phyloP scores from a whole-genome alignment of 495 filamentous ascomycete species.

The Clohesyomyces aquaticus region DNA sequence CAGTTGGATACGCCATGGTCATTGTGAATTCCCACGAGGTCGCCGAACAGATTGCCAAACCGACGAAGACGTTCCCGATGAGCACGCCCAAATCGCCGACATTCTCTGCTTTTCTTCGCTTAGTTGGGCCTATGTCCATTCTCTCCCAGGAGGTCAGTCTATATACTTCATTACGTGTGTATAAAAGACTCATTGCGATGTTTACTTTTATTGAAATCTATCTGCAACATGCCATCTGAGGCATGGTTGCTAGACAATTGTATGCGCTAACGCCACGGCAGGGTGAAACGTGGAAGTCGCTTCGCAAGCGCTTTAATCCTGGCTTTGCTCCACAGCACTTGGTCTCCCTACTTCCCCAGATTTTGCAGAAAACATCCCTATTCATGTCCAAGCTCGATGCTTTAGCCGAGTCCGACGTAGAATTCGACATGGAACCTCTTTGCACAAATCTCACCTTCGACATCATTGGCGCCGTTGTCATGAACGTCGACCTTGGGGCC shows the following conservation, averaged over 20 bases:
- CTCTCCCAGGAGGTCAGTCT: slow-evolving; percentile 42
- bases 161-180: no score
- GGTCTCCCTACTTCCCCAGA: slow-evolving; percentile 34
- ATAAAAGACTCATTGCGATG: no score
- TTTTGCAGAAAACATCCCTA: slow-evolving; percentile 31
- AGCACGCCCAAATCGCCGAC: slow-evolving; percentile 53
- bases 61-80: slow-evolving; percentile 49
- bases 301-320: slow-evolving; percentile 38
- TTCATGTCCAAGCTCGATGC: slow-evolving; percentile 33
- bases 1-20: slow-evolving; percentile 39
- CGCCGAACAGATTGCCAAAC: slow-evolving; percentile 43
- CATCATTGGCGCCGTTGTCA: slow-evolving; percentile 37
- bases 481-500: slow-evolving; percentile 22
- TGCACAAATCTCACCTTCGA: slow-evolving; percentile 39
- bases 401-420: slow-evolving; percentile 23
- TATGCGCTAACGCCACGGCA: neutral
- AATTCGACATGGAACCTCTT: slow-evolving; percentile 32
- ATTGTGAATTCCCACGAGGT: slow-evolving; percentile 33
- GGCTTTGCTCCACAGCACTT: slow-evolving; percentile 40
- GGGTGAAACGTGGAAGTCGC: slow-evolving; percentile 32
- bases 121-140: slow-evolving; percentile 51
- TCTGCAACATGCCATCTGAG: neutral
- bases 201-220: neutral
- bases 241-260: neutral
- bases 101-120: slow-evolving; percentile 30